These are phyloP conservation scores for Colletotrichum acutatum DNA, from an alignment of 2,329 filamentous ascomycete genomes.

Conservation along the genomic window DNA sequence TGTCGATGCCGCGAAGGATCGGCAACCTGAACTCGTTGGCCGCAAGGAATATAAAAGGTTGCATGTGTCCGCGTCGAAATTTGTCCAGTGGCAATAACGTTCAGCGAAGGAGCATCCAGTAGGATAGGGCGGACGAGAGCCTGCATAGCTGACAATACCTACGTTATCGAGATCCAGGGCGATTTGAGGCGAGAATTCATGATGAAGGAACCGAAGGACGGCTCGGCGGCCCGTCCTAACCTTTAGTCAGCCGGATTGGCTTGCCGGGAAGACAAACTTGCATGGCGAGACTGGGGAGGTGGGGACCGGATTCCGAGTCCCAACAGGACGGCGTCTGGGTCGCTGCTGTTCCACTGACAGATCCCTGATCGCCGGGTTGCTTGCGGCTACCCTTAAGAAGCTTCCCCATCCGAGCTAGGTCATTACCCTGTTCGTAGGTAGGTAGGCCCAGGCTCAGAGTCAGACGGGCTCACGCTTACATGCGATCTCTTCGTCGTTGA, in stretches of 20 bases:
- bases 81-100: background rate
- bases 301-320: slow-evolving; percentile 28
- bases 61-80: slow-evolving; percentile 8
- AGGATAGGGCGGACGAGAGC: slow-evolving; percentile 16
- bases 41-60: slow-evolving; percentile 21
- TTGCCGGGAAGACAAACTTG: slow-evolving; percentile 11
- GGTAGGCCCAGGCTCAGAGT: background rate
- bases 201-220: background rate
- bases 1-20: background rate
- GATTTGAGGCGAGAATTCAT: background rate
- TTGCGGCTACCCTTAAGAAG: background rate
- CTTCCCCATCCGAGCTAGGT: background rate
- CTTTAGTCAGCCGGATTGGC: slow-evolving; percentile 19
- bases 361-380: background rate
- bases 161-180: slow-evolving; percentile 13
- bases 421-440: background rate
- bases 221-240: slow-evolving; percentile 26
- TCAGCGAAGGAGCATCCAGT: background rate
- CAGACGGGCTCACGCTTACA: background rate
- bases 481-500: background rate
- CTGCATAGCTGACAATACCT: slow-evolving; percentile 4
- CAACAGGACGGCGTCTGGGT: slow-evolving; percentile 14
- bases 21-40: background rate
- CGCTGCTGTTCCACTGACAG: background rate
- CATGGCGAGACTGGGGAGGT: background rate